These are phyloP conservation scores for Ceratocystis destructans DNA, from an alignment of 2,329 filamentous ascomycete species.

Conservation along the genomic window DNA sequence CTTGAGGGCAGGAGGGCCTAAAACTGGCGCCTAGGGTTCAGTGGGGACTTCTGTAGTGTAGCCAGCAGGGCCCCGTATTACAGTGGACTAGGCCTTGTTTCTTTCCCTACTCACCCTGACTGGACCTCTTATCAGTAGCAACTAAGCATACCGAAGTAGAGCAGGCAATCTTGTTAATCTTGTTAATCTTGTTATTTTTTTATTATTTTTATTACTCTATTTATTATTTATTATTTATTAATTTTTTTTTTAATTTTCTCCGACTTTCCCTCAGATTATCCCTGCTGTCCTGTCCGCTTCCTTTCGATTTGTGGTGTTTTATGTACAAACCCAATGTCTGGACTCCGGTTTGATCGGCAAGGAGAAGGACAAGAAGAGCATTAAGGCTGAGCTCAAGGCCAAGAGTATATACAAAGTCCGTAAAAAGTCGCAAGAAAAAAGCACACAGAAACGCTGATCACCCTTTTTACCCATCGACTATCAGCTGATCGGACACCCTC, in stretches of 20 bases:
- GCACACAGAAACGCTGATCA: background rate
- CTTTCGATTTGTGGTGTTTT: background rate
- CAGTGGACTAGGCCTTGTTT: too few species aligned
- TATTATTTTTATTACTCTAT: too few species aligned
- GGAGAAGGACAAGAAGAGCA: background rate
- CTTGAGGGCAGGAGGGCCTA: too few species aligned
- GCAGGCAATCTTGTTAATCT: too few species aligned
- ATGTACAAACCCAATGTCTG: background rate
- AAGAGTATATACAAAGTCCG: background rate
- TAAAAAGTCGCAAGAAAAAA: background rate
- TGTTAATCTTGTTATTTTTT: too few species aligned
- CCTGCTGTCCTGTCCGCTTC: background rate
- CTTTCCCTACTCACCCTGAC: too few species aligned
- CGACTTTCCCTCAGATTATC: background rate
- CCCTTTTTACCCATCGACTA: too few species aligned
- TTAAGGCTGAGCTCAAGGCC: background rate
- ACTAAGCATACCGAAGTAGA: too few species aligned
- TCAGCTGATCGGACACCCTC: too few species aligned
- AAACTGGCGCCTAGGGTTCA: too few species aligned
- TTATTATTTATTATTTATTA: background rate
- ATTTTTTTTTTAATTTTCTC: background rate
- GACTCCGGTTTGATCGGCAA: background rate
- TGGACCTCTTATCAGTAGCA: too few species aligned
- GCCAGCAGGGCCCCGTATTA: background rate
- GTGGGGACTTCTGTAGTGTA: background rate